Evolutionary conservation across 1,139 yeast genomes (phyloP), one percentile per base, ranked within the genome.

Genomic region (Blastobotrys raffinosifermentans): DNA sequence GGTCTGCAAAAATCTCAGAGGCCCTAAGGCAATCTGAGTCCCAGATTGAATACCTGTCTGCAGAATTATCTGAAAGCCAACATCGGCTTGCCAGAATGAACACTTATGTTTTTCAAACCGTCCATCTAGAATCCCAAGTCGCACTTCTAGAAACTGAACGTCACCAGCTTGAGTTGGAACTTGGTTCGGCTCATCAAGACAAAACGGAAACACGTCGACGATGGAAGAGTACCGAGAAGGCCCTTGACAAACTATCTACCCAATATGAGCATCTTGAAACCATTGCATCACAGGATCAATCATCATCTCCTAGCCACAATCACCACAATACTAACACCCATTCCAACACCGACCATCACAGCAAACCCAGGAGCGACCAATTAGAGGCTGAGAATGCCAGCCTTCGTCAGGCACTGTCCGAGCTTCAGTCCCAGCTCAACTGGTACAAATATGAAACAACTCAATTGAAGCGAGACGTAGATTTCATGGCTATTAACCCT

Each of bases 221-320:
- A 21, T 48, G 53, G 50, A 38, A 47, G 17, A 44, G 43, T 25
- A 43, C 55, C 3, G 55, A 53, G 31, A 38, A 48, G 18, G 36
- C 44, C 17, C 41, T 52, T 4, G 53, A 49, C 29, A 44, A 46
- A 25, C 45, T 54, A 19, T 41, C 50, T 5, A 22, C 27, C 13
- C 56, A 53, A 29, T 54, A 50, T 29, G 45, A 47, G 19, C 32
- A 21, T 4, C 39, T 53, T 19, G 55, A 49, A 29, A 11, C 27
- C 15, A 25, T 6, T 5, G 15, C 27, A n/a, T n/a, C n/a, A n/a
- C n/a, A n/a, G n/a, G n/a, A n/a, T n/a, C n/a, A n/a, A n/a, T n/a
- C n/a, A n/a, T n/a, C n/a, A n/a, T n/a, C n/a, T n/a, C n/a, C n/a
- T n/a, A n/a, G n/a, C n/a, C n/a, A n/a, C n/a, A n/a, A n/a, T n/a